phyloP scores from a whole-genome alignment of 768 basidiomycete genomes.

The Amanita exitialis region DNA sequence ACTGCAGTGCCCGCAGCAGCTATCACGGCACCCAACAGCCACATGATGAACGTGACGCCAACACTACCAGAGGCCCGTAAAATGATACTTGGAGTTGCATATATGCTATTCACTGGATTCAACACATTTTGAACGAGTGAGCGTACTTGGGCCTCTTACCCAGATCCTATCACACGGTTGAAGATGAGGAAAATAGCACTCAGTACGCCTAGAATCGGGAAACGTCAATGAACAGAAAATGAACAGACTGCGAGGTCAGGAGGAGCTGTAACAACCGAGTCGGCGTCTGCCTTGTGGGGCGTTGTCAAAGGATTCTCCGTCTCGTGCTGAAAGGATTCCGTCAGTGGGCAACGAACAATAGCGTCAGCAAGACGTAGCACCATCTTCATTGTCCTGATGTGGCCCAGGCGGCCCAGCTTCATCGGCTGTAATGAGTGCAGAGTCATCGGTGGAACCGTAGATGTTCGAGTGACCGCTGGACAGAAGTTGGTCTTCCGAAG shows the following conservation, averaged over 20 bases:
- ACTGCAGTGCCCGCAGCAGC: conserved; percentile 61
- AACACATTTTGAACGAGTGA: background rate
- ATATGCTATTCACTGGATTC: conserved; percentile 36
- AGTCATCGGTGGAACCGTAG: background rate
- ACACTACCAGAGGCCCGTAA: conserved; percentile 60
- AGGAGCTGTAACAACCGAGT: background rate
- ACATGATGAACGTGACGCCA: conserved; percentile 58
- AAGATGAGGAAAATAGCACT: conserved; percentile 62
- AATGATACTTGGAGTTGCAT: conserved; percentile 61
- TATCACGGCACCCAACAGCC: conserved; percentile 57
- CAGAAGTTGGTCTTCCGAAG: background rate
- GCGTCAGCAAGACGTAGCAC: background rate
- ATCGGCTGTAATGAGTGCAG: background rate
- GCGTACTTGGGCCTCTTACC: conserved; percentile 26
- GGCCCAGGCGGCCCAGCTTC: background rate
- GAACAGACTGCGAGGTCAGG: background rate
- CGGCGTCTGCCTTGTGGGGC: background rate
- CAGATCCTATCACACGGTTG: conserved; percentile 65
- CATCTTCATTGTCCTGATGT: background rate
- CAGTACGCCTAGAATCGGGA: conserved; percentile 24
- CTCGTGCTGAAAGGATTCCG: background rate
- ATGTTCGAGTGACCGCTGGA: background rate
- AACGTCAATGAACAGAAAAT: background rate
- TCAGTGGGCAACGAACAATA: background rate
- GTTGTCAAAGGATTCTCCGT: background rate